Conservation (phyloP, 176 grass and related monocot genomes). For the Phoenix roebelenii region DNA sequence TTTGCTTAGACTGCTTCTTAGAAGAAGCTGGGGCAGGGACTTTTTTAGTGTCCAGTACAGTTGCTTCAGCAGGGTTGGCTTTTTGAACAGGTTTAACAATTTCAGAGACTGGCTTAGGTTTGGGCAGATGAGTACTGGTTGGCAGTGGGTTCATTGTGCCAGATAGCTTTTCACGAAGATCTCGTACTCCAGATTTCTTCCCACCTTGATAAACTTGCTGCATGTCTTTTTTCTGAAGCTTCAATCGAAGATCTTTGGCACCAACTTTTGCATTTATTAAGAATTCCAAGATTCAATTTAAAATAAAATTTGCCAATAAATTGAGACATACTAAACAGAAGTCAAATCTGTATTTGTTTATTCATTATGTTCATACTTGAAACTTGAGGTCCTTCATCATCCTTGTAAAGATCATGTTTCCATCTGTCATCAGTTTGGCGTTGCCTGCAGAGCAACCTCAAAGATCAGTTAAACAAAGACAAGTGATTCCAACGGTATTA, state of each 20-base stretch:
- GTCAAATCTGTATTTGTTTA: slow-evolving; percentile 11
- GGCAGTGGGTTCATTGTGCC: slow-evolving; percentile 55
- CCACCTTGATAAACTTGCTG: slow-evolving; percentile 29
- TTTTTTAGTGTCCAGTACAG: slow-evolving; percentile 25
- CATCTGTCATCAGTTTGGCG: slow-evolving; percentile 87
- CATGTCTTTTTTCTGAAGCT: slow-evolving; percentile 63
- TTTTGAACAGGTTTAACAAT: no score
- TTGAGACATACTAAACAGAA: not conserved
- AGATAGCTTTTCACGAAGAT: slow-evolving; percentile 86
- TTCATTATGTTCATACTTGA: slow-evolving; percentile 45
- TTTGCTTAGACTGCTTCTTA: slow-evolving; percentile 32
- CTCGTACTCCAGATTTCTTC: slow-evolving; percentile 33
- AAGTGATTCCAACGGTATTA: no score
- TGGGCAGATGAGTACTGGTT: slow-evolving; percentile 34
- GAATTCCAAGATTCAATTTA: slow-evolving; percentile 51
- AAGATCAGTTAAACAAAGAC: no score
- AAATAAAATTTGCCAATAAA: slow-evolving; percentile 16
- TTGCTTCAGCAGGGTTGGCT: not conserved
- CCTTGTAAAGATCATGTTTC: slow-evolving; percentile 92
- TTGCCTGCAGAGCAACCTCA: slow-evolving; percentile 36
- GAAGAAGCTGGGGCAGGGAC: slow-evolving; percentile 22
- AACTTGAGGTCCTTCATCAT: slow-evolving; percentile 36
- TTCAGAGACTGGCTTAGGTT: slow-evolving; percentile 39
- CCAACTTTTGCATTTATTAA: slow-evolving; percentile 14
- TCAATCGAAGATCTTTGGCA: slow-evolving; percentile 76